phyloP scores from a whole-genome alignment of 2,329 filamentous ascomycete genomes.

The Nothophoma quercina region DNA sequence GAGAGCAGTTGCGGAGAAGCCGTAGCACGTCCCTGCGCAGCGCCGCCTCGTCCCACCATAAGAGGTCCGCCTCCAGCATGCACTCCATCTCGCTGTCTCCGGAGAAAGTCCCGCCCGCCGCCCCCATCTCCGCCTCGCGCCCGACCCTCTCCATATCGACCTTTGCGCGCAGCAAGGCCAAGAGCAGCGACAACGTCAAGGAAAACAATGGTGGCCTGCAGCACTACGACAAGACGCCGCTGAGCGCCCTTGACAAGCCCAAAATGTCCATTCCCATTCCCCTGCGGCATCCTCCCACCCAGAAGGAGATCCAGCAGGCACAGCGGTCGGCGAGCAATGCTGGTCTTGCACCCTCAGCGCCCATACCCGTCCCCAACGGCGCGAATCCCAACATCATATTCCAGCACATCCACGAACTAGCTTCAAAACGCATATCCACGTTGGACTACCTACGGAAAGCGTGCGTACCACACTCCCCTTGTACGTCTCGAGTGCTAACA shows the following conservation, averaged over 20 bases:
- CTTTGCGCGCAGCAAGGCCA: constrained; percentile 47
- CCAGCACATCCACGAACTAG: constrained; percentile 80
- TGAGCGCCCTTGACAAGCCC: constrained; percentile 44
- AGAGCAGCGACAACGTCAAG: constrained; percentile 46
- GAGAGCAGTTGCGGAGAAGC: constrained; percentile 50
- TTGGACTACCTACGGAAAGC: constrained; percentile 91
- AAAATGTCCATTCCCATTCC: constrained; percentile 41
- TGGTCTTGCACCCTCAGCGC: constrained; percentile 37
- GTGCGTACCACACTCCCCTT: constrained; percentile 60
- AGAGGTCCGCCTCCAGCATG: constrained; percentile 45
- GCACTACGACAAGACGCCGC: constrained; percentile 41
- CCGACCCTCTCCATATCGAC: constrained; percentile 50
- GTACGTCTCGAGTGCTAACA: constrained; percentile 16
- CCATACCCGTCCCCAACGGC: constrained; percentile 41
- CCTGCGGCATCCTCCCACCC: constrained; percentile 34
- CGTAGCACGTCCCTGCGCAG: constrained; percentile 53
- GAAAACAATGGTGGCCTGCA: constrained; percentile 21
- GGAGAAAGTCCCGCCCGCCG: constrained; percentile 39
- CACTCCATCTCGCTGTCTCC: constrained; percentile 45
- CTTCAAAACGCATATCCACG: constrained; percentile 91
- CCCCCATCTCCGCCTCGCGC: constrained; percentile 31
- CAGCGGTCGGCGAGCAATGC: constrained; percentile 30
- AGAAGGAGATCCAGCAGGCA: constrained; percentile 37
- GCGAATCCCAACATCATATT: constrained; percentile 64
- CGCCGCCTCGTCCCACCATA: constrained; percentile 42